Evolutionary conservation across 108 stramenopile genomes (phyloP), one percentile per base, ranked within the genome.

Genomic region (Nitzschia inconspicua): DNA sequence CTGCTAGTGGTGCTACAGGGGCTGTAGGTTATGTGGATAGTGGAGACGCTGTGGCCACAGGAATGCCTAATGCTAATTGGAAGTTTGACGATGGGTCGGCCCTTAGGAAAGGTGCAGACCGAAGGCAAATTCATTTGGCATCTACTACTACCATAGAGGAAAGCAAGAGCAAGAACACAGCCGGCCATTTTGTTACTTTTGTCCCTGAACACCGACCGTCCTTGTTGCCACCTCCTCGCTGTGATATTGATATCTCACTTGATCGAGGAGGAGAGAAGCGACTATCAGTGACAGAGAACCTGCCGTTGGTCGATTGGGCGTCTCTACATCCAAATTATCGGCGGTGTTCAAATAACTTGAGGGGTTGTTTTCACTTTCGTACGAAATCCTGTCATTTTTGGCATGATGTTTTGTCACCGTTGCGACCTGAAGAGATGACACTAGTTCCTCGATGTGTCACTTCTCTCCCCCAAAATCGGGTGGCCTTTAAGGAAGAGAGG

Each of bases 321-420:
- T 14, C 37, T 39, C n/a, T 11, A 14, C 37, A 39, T 14, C 14
- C 37, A 11, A 11, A n/a, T 14, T 39, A 11, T 39, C n/a, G n/a
- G 14, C 37, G 37, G 11, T 1, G 11, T 14, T 39, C 37, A 39
- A 39, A 39, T 39, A 39, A 1, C 37, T 0, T 39, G 37, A n/a
- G 37, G 11, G 14, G n/a, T 39, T 39, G 11, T 14, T 14, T 14
- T 14, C 37, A 39, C 14, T 14, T 14, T 14, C n/a, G n/a, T 39
- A n/a, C 37, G 37, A 39, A 11, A n/a, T 14, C 26, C 13, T 54
- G 53, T 22, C 29, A 23, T 31, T 54, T 39, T 36, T 54, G 53
- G 53, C 53, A 54, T 28, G 11, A 19, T 14, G 13, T 23, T 36
- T 28, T 4, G 20, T 54, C 35, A 46, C 44, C 44, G 18, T 39